These are phyloP conservation scores for Tetrastigma voinierianum DNA, from an alignment of 164 flowering plant genomes.

Conservation along the genomic window DNA sequence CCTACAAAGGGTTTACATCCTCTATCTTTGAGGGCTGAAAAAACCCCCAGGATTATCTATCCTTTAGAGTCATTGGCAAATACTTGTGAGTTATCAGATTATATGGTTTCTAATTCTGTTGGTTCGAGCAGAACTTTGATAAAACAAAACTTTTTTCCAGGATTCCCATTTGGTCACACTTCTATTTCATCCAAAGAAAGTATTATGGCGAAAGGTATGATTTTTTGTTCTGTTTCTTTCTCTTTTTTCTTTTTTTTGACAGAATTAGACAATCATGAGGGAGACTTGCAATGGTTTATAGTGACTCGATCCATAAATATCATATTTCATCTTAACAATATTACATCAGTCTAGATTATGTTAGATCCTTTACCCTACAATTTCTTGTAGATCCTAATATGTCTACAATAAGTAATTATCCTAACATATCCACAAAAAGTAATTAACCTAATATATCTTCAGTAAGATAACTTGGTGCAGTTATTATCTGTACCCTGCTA, in stretches of 20 bases:
- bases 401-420: too few relatives aligned
- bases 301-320: not conserved
- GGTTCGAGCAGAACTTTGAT: constrained; percentile 29
- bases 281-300: not conserved
- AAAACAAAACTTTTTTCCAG: constrained; percentile 57
- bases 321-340: too few relatives aligned
- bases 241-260: not conserved
- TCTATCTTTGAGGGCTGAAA: too few relatives aligned
- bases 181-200: constrained; percentile 59
- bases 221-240: not conserved
- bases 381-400: too few relatives aligned
- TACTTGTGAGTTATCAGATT: constrained; percentile 9
- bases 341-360: too few relatives aligned
- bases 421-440: too few relatives aligned
- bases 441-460: too few relatives aligned
- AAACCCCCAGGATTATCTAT: constrained; percentile 1
- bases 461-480: too few relatives aligned
- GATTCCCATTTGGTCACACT: constrained; percentile 69
- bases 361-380: too few relatives aligned
- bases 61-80: constrained; percentile 6
- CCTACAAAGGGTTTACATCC: too few relatives aligned
- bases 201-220: constrained; percentile 80
- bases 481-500: too few relatives aligned
- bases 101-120: constrained; percentile 17
- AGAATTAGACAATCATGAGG: not conserved